A percentile compares a stretch with the other conserved stretches of the same genome.
phyloP scores from a whole-genome alignment of 495 filamentous ascomycete genomes.

The Podospora pseudoanserina region DNA sequence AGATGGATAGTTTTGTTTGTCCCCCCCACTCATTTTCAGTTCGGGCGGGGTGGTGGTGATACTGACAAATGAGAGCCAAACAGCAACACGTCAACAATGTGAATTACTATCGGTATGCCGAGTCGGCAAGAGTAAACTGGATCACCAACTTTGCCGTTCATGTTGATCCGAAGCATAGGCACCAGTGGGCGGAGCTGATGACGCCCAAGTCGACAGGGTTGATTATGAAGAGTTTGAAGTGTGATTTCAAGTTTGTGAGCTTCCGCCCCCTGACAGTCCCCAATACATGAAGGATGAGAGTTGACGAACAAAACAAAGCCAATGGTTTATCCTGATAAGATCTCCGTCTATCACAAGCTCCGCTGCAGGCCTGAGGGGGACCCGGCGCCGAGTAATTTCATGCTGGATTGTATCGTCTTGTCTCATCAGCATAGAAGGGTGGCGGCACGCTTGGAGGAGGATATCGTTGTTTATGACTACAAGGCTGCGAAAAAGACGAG shows the following conservation, averaged over 20 bases:
- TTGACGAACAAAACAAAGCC: conserved; percentile 52
- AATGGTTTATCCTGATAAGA: conserved; percentile 80
- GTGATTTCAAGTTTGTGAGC: conserved; percentile 89
- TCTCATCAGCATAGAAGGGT: conserved; percentile 75
- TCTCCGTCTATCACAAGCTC: conserved; percentile 87
- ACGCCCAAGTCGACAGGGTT: conserved; percentile 64
- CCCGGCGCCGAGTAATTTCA: conserved; percentile 32
- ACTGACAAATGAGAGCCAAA: background rate
- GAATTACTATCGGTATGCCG: conserved; percentile 77
- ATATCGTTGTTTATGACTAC: conserved; percentile 86
- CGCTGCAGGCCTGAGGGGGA: conserved; percentile 33
- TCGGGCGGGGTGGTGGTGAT: background rate
- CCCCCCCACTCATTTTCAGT: conserved; percentile 11
- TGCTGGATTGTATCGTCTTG: conserved; percentile 61
- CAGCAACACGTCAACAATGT: conserved; percentile 78
- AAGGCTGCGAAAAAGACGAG: conserved; percentile 50
- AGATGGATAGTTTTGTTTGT: conserved; percentile 67
- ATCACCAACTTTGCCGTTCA: conserved; percentile 67
- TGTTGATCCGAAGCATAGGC: conserved; percentile 61
- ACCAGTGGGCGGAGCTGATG: conserved; percentile 69
- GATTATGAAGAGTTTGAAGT: conserved; percentile 75
- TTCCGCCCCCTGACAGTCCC: background rate
- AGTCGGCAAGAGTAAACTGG: conserved; percentile 82
- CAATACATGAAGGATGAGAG: background rate
- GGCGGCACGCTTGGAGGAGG: conserved; percentile 77